A percentile compares a stretch with the other conserved stretches of the same genome.
phyloP scores from a whole-genome alignment of 2,329 filamentous ascomycete genomes.

The Aspergillus sp. region DNA sequence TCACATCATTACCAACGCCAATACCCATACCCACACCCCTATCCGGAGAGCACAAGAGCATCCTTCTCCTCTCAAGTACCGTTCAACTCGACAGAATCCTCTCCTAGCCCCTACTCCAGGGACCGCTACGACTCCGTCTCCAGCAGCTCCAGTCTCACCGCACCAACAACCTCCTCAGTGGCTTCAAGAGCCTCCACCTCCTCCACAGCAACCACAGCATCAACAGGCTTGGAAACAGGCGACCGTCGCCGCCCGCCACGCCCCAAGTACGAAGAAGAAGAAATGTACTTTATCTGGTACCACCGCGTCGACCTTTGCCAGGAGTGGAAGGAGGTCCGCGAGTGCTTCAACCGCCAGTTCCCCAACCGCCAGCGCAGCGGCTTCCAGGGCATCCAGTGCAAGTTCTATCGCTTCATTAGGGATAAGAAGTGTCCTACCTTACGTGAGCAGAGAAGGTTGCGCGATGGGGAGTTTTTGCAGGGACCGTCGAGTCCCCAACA shows the following conservation, averaged over 20 bases:
- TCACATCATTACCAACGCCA: conserved; percentile 19
- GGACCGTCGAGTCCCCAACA: conserved; percentile 15
- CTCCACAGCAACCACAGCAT: not conserved
- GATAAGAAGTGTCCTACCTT: conserved; percentile 40
- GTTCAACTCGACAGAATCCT: conserved; percentile 25
- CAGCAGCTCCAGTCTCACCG: conserved; percentile 27
- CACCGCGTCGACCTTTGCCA: conserved; percentile 41
- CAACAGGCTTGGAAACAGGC: conserved; percentile 11
- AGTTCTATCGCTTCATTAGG: conserved; percentile 44
- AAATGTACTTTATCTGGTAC: conserved; percentile 46
- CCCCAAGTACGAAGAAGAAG: conserved; percentile 42
- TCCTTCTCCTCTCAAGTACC: conserved; percentile 15
- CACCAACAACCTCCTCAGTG: not conserved
- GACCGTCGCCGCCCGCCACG: conserved; percentile 37
- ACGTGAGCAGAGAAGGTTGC: conserved; percentile 36
- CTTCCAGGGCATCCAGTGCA: conserved; percentile 44
- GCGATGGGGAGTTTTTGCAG: conserved; percentile 34
- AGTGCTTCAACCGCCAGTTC: conserved; percentile 40
- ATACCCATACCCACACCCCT: conserved; percentile 16
- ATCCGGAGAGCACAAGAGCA: conserved; percentile 5
- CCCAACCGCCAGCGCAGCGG: conserved; percentile 32
- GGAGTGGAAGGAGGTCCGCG: conserved; percentile 41
- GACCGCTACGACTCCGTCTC: conserved; percentile 38
- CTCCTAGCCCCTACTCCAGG: conserved; percentile 30
- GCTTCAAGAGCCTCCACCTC: not conserved